Evolutionary conservation across 108 stramenopile genomes (phyloP).

Genomic region (Parietichytrium sp.): DNA sequence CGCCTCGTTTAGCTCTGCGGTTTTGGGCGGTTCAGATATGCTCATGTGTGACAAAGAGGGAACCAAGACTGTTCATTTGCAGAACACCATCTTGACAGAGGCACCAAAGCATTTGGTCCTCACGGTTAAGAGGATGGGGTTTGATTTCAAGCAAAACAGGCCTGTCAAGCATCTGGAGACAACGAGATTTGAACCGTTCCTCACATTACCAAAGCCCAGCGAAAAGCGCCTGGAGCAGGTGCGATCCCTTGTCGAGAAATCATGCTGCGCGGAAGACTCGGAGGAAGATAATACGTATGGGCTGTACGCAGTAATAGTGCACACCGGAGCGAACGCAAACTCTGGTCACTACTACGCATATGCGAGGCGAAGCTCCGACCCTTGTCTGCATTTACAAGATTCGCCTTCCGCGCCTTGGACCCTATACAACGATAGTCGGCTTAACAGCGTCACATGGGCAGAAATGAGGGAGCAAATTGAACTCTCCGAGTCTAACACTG

Average conservation of each 20-base stretch:
- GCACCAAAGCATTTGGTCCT: neutral
- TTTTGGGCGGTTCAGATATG: neutral
- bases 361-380: neutral
- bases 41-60: conserved; percentile 33
- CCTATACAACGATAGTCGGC: neutral
- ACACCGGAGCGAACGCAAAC: conserved; percentile 36
- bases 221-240: no score
- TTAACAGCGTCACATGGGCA: neutral
- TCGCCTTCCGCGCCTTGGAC: neutral
- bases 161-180: conserved; percentile 14
- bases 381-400: neutral
- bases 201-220: neutral
- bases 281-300: neutral
- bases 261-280: conserved; percentile 27
- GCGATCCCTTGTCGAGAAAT: no score
- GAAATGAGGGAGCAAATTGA: conserved; percentile 27
- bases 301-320: conserved; percentile 26
- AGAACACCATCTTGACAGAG: neutral
- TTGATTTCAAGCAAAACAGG: neutral
- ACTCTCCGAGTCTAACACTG: conserved; percentile 19
- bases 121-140: conserved; percentile 31
- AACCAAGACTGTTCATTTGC: neutral
- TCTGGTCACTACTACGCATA: conserved; percentile 22
- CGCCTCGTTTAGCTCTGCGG: conserved; percentile 19
- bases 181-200: neutral